phyloP scores from a whole-genome alignment of 202 grass and related monocot species.

The Dendrocalamus latiflorus region DNA sequence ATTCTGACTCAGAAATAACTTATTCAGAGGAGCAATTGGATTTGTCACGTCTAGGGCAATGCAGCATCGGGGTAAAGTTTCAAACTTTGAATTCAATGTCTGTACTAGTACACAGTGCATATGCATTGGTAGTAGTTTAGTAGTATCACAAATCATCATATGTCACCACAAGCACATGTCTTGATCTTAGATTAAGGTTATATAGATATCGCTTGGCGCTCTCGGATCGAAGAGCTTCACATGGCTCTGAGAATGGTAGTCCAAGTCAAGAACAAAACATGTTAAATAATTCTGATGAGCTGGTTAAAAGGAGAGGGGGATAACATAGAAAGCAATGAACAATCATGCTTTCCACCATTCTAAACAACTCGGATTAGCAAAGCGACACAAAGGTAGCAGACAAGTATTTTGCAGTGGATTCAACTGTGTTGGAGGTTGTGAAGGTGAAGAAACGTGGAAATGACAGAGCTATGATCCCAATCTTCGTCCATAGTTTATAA shows the following conservation, averaged over 20 bases:
- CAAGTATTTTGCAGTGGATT: slow-evolving; percentile 13
- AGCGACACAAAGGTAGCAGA: neutral
- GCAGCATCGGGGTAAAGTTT: slow-evolving; percentile 22
- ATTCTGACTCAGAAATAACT: neutral
- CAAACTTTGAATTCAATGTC: slow-evolving; percentile 27
- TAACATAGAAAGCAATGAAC: slow-evolving; percentile 25
- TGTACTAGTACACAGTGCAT: neutral
- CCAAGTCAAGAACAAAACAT: neutral
- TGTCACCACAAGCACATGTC: slow-evolving; percentile 34
- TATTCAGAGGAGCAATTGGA: neutral
- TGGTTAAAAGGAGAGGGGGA: neutral
- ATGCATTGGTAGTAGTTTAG: slow-evolving; percentile 25
- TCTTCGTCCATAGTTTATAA: slow-evolving; percentile 12
- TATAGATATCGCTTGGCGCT: slow-evolving; percentile 10
- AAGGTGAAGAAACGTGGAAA: neutral
- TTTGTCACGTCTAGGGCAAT: neutral
- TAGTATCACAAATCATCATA: slow-evolving; percentile 1
- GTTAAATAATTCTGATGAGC: slow-evolving; percentile 9
- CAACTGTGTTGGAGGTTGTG: neutral
- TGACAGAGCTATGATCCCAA: slow-evolving; percentile 22
- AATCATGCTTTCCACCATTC: slow-evolving; percentile 8
- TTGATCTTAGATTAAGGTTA: slow-evolving; percentile 38
- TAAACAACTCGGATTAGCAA: neutral
- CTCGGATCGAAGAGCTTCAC: slow-evolving; percentile 41
- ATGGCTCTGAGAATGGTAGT: slow-evolving; percentile 40